Percentiles rank a stretch among this genome's conserved stretches.
These are phyloP conservation scores for Emmonsia crescens DNA, from an alignment of 2,329 filamentous ascomycete species.

Conservation along the genomic window DNA sequence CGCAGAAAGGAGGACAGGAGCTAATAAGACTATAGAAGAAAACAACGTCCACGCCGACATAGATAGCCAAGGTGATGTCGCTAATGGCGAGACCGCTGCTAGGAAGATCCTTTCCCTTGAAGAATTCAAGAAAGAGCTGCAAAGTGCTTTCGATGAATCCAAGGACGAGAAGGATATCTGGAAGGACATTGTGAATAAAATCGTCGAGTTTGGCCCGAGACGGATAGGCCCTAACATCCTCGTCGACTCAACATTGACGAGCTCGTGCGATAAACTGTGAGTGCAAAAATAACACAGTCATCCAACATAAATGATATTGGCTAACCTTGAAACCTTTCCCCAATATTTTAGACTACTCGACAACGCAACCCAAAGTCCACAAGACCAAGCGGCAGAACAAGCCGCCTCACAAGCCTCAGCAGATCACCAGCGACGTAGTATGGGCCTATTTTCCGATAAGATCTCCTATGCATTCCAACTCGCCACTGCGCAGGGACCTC, in stretches of 20 bases:
- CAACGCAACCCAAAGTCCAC: not conserved
- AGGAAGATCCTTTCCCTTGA: conserved; percentile 55
- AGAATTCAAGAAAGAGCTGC: conserved; percentile 68
- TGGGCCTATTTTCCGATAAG: conserved; percentile 73
- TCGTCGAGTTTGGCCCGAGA: conserved; percentile 81
- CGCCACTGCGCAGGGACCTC: conserved; percentile 73
- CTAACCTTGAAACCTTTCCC: not conserved
- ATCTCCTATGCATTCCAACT: conserved; percentile 91
- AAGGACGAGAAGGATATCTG: conserved; percentile 67
- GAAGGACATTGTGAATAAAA: conserved; percentile 64
- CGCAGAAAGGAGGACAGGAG: conserved; percentile 51
- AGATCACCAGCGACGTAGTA: conserved; percentile 16
- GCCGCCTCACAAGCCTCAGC: not conserved
- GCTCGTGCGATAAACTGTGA: conserved; percentile 58
- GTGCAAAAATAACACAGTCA: not conserved
- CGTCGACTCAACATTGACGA: conserved; percentile 65
- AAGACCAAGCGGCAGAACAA: not conserved
- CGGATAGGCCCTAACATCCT: conserved; percentile 80
- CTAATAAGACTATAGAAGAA: conserved; percentile 28
- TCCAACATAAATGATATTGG: not conserved
- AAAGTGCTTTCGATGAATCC: conserved; percentile 52
- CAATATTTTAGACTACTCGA: not conserved
- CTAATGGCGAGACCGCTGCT: conserved; percentile 49
- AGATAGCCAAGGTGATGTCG: conserved; percentile 32
- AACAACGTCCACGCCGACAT: conserved; percentile 30